These are phyloP conservation scores for Neospora caninum DNA, from an alignment of 169 alveolate genomes.

Conservation along the genomic window DNA sequence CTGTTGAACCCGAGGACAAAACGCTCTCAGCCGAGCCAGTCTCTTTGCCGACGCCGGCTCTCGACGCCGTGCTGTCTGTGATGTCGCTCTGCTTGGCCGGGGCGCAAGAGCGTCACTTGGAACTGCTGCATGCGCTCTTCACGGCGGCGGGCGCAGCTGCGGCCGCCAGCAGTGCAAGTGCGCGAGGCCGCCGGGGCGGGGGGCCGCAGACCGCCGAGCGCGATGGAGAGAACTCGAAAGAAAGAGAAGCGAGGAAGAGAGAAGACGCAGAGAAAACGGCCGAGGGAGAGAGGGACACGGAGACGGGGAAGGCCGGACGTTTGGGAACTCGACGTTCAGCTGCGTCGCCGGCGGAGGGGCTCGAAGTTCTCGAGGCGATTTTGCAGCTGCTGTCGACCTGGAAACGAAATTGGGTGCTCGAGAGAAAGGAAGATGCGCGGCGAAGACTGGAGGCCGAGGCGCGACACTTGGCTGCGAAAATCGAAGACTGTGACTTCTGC, in stretches of 20 bases:
- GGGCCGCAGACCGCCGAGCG: background rate
- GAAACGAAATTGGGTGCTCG: background rate
- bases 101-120: conserved; percentile 3
- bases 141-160: conserved; percentile 45
- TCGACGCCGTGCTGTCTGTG: background rate
- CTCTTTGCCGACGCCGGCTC: conserved; percentile 41
- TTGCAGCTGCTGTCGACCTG: conserved; percentile 21
- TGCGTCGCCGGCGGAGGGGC: background rate
- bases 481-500: conserved; percentile 1
- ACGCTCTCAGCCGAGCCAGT: too few species aligned
- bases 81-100: conserved; percentile 20
- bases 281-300: too few species aligned
- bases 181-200: background rate
- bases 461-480: conserved; percentile 18
- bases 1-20: too few species aligned
- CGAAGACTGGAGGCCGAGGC: conserved; percentile 27
- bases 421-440: conserved; percentile 27
- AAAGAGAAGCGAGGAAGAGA: background rate
- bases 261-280: conserved; percentile 19
- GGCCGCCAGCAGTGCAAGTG: background rate
- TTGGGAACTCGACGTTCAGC: background rate
- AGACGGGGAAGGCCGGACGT: too few species aligned
- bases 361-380: conserved; percentile 24
- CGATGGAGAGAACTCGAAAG: background rate
- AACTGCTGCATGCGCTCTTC: conserved; percentile 11